A percentile compares a stretch with the other conserved stretches of the same genome.
Conservation (phyloP, 331 rosid species). For the Malus hybrid region DNA sequence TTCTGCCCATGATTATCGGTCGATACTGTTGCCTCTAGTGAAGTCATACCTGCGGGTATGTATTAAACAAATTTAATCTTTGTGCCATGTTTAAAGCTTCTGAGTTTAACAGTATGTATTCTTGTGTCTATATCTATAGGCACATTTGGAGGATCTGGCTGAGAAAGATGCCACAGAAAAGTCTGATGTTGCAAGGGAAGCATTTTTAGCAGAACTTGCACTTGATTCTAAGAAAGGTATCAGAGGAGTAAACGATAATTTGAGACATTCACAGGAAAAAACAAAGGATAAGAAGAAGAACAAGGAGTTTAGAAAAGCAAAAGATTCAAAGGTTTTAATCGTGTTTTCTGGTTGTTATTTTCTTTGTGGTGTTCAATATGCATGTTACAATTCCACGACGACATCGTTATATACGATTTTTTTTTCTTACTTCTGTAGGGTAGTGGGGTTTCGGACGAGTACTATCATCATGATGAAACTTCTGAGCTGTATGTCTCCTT, state of each 20-base stretch:
- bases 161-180: conserved; percentile 92
- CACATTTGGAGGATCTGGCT: conserved; percentile 83
- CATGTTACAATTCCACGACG: conserved; percentile 9
- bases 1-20: conserved; percentile 70
- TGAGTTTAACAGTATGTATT: conserved; percentile 1
- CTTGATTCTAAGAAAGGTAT: conserved; percentile 70
- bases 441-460: conserved; percentile 37
- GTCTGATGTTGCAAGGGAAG: conserved; percentile 95
- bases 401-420: conserved; percentile 4
- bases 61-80: conserved; percentile 23
- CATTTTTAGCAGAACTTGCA: conserved; percentile 93
- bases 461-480: conserved; percentile 29
- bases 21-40: conserved; percentile 76
- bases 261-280: conserved; percentile 59
- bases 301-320: conserved; percentile 70
- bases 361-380: conserved; percentile 8
- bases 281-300: conserved; percentile 81
- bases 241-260: conserved; percentile 66
- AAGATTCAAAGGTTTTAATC: conserved; percentile 69
- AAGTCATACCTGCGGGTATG: conserved; percentile 83
- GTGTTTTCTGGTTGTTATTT: conserved; percentile 13
- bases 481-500: conserved; percentile 35
- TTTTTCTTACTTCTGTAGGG: conserved; percentile 33
- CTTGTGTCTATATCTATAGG: conserved; percentile 33
- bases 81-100: conserved; percentile 6